Conservation (phyloP, 164 flowering plant genomes). For the Echeveria elegans region DNA sequence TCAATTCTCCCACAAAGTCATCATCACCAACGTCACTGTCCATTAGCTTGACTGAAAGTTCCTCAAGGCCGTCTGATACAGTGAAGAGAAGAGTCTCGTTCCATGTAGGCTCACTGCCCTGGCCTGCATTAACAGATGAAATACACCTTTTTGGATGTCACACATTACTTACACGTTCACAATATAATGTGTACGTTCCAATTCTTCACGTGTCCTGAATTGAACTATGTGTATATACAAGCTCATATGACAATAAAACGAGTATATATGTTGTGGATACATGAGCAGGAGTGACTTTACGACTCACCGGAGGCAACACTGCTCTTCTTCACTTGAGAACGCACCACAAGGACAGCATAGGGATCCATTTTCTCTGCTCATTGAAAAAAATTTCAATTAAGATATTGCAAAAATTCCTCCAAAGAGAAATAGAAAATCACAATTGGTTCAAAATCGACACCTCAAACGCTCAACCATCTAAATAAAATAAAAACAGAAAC, state of each 20-base stretch:
- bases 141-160: not conserved
- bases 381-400: not conserved
- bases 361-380: conserved; percentile 5
- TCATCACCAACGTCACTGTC: conserved; percentile 6
- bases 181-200: no score
- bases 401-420: no score
- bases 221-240: no score
- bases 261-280: not conserved
- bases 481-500: no score
- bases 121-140: not conserved
- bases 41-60: conserved; percentile 4
- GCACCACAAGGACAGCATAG: not conserved
- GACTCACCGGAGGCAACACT: conserved; percentile 1
- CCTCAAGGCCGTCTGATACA: not conserved
- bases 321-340: conserved; percentile 4
- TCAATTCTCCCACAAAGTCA: conserved; percentile 4
- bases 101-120: conserved; percentile 4
- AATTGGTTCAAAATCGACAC: no score
- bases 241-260: not conserved
- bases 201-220: no score
- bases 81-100: conserved; percentile 5
- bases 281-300: not conserved
- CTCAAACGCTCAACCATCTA: no score
- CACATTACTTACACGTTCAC: no score
- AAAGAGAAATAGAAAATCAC: no score